Evolutionary conservation across 2,329 filamentous ascomycete genomes (phyloP), one percentile per base, ranked within the genome.

Genomic region (Phialophora tarda): DNA sequence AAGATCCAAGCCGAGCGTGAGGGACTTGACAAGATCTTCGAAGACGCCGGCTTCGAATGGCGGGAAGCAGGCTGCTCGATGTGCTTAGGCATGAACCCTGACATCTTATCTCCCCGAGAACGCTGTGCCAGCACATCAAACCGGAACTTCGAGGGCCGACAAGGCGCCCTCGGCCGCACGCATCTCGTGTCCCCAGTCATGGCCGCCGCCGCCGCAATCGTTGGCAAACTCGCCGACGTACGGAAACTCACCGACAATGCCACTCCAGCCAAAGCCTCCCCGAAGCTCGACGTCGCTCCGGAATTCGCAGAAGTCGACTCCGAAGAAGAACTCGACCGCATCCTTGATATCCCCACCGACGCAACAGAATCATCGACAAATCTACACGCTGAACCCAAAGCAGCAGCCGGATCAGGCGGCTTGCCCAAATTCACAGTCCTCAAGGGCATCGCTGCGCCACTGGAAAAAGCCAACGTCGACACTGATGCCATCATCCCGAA

Each of bases 401-500:
- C 76, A 17, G 80, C 84, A 14, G 82, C 84, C 28, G 77, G 79
- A 14, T 78, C 84, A 21, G 82, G 84, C 28, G 93, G 93, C 57
- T 89, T 97, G 69, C 89, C 92, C 71, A 92, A 92, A 76, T 98
- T 98, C 81, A 88, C 87, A 26, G 86, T 88, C 55, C 86, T 96
- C 73, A 94, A 91, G 81, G 95, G 94, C 65, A 89, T 94, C 71
- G 92, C 93, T 1, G 95, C 93, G 11, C 92, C 92, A 2, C 82
- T 99, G 79, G 91, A 97, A 69, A 88, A 91, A 74, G 85, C 90
- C 72, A 99, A 99, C 78, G 89, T 97, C 73, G 95, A 99, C 82
- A 99, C 95, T n/a, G 95, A 99, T 75, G 94, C 94, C 76, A 97
- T 98, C 80, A 99, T 99, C 73, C 95, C 95, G 71, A 99, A 99